phyloP scores from a whole-genome alignment of 805 yeast genomes.

The Yarrowia keelungensis region DNA sequence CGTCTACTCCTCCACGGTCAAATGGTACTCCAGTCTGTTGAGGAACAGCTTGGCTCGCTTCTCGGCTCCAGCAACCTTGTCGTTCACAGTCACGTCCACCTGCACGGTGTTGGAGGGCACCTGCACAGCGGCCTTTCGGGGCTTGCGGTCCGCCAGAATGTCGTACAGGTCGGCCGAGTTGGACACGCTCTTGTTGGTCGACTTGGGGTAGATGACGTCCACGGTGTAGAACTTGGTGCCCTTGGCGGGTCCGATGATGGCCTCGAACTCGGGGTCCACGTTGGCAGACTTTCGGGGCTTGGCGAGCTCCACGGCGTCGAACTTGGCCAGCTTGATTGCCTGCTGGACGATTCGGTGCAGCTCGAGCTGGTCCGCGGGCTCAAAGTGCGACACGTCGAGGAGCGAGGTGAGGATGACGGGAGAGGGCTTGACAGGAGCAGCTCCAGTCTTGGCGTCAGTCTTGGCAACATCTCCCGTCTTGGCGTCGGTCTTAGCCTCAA shows the following conservation, averaged over 20 bases:
- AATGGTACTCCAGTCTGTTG: slow-evolving; percentile 47
- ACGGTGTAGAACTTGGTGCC: slow-evolving; percentile 50
- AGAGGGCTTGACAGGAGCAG: slow-evolving; percentile 42
- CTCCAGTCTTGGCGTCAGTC: slow-evolving; percentile 1
- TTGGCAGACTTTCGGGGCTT: slow-evolving; percentile 52
- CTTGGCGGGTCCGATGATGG: slow-evolving; percentile 56
- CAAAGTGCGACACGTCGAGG: slow-evolving; percentile 41
- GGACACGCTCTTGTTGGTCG: slow-evolving; percentile 42
- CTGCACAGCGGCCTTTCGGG: slow-evolving; percentile 44
- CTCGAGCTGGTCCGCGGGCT: slow-evolving; percentile 45
- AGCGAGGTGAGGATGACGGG: slow-evolving; percentile 41
- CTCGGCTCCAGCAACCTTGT: slow-evolving; percentile 50
- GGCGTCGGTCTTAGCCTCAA: not conserved
- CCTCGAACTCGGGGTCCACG: slow-evolving; percentile 68
- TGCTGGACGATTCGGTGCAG: slow-evolving; percentile 52
- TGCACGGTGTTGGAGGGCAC: slow-evolving; percentile 40
- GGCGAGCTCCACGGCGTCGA: slow-evolving; percentile 45
- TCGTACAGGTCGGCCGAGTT: slow-evolving; percentile 47
- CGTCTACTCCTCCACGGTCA: slow-evolving; percentile 41
- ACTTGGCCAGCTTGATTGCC: slow-evolving; percentile 56
- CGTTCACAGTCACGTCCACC: slow-evolving; percentile 49
- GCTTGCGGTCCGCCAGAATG: slow-evolving; percentile 44
- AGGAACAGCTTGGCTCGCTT: slow-evolving; percentile 54
- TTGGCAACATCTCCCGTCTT: slow-evolving; percentile 39
- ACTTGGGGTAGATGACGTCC: slow-evolving; percentile 47